A percentile compares a stretch with the other conserved stretches of the same genome.
Conservation (phyloP, 352 stramenopile species). For the Phytophthora sp. region DNA sequence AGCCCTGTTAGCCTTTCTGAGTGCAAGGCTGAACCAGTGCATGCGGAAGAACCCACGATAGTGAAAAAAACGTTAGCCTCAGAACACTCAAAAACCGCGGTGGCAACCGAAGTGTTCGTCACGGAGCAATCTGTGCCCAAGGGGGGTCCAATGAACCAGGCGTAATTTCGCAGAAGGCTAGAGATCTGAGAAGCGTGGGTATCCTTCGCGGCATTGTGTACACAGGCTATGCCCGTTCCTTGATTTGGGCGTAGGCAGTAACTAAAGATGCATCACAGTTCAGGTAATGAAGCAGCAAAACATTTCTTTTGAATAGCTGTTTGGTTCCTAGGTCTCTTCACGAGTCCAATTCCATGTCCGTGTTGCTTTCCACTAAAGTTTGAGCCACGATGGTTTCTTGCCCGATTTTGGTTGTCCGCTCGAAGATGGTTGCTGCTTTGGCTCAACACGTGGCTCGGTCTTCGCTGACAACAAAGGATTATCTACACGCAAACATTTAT, state of each 20-base stretch:
- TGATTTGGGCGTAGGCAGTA: conserved; percentile 5
- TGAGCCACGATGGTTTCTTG: conserved; percentile 83
- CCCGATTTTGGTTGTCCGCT: conserved; percentile 34
- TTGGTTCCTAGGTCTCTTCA: no score
- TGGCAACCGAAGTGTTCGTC: no score
- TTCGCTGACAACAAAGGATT: conserved; percentile 19
- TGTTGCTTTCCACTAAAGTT: conserved; percentile 57
- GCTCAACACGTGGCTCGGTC: conserved; percentile 25
- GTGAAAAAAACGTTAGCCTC: background rate
- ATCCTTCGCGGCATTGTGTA: conserved; percentile 12
- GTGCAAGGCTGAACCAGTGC: background rate
- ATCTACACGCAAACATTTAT: conserved; percentile 28
- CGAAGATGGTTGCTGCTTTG: conserved; percentile 34
- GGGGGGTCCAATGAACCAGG: background rate
- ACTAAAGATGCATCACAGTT: conserved; percentile 9
- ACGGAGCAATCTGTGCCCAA: background rate
- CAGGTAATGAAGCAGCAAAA: conserved; percentile 29
- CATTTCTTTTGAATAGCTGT: conserved; percentile 13
- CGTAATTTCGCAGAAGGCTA: conserved; percentile 6
- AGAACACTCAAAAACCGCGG: no score
- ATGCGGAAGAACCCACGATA: background rate
- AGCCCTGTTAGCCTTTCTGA: conserved; percentile 22
- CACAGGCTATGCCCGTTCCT: conserved; percentile 11
- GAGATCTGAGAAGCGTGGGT: conserved; percentile 6
- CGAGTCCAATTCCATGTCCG: background rate